Evolutionary conservation across 73 alveolate genomes (phyloP).

Genomic region (Stentor roeselii): DNA sequence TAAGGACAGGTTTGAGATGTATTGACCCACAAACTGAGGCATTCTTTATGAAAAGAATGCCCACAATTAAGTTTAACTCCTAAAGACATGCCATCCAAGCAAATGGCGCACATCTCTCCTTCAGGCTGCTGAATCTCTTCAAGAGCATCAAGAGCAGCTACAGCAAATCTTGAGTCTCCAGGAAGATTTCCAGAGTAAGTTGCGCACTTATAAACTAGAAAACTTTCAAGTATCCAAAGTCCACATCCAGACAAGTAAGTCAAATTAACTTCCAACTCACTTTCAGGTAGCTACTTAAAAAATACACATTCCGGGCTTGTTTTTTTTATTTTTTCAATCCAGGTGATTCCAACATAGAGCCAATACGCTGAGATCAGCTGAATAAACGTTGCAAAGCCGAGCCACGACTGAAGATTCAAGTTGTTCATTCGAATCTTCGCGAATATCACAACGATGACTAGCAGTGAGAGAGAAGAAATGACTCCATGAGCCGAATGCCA

Average conservation of each 20-base stretch:
- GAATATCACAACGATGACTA: neutral
- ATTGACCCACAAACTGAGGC: neutral
- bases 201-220: neutral
- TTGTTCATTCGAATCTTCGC: neutral
- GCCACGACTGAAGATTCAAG: neutral
- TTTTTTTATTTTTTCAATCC: neutral
- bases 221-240: neutral
- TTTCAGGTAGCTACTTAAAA: neutral
- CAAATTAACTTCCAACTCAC: neutral
- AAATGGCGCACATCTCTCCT: neutral
- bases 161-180: too few relatives aligned
- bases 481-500: neutral
- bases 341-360: neutral
- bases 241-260: neutral
- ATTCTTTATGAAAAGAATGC: neutral
- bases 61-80: neutral
- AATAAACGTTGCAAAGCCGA: neutral
- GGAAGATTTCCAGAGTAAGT: neutral
- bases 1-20: neutral
- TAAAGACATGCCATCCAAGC: neutral
- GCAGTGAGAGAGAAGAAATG: neutral
- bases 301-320: neutral
- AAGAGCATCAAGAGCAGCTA: neutral
- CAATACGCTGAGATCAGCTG: neutral
- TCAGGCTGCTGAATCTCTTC: neutral